Conservation (phyloP, 1,284 basidiomycete genomes). For the Filobasidium uniguttulatum region DNA sequence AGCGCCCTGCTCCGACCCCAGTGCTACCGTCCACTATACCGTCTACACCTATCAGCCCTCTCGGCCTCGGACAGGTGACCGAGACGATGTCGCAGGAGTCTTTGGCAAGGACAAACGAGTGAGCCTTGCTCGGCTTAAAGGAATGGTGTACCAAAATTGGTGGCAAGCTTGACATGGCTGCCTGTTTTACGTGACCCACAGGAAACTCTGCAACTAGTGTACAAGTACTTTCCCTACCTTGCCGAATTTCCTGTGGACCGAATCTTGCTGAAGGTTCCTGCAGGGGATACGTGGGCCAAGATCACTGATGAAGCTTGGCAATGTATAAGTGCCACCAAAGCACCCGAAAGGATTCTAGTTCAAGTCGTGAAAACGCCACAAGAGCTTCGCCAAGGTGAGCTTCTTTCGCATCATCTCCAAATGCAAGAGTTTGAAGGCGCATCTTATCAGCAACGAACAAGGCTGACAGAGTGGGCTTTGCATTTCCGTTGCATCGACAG, state of each 20-base stretch:
- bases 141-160: too few relatives aligned
- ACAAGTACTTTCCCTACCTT: slow-evolving; percentile 15
- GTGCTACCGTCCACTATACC: neutral
- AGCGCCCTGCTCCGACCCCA: too few relatives aligned
- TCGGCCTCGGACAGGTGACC: slow-evolving; percentile 15
- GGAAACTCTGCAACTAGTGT: slow-evolving; percentile 20
- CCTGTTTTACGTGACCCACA: slow-evolving; percentile 2
- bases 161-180: too few relatives aligned
- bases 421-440: too few relatives aligned
- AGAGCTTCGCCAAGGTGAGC: slow-evolving; percentile 16
- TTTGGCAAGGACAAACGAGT: slow-evolving; percentile 18
- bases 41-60: neutral
- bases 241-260: slow-evolving; percentile 16
- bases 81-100: slow-evolving; percentile 18
- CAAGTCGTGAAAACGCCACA: slow-evolving; percentile 18
- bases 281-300: slow-evolving; percentile 18
- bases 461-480: too few relatives aligned
- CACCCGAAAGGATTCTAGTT: slow-evolving; percentile 16
- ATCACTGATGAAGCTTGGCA: slow-evolving; percentile 22
- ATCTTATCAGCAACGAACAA: too few relatives aligned
- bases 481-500: too few relatives aligned
- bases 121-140: slow-evolving; percentile 1
- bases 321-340: slow-evolving; percentile 9
- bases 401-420: neutral
- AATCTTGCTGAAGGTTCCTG: slow-evolving; percentile 17